Evolutionary conservation across 768 basidiomycete genomes (phyloP), one percentile per base, ranked within the genome.

Genomic region (Suillus subalutaceus): DNA sequence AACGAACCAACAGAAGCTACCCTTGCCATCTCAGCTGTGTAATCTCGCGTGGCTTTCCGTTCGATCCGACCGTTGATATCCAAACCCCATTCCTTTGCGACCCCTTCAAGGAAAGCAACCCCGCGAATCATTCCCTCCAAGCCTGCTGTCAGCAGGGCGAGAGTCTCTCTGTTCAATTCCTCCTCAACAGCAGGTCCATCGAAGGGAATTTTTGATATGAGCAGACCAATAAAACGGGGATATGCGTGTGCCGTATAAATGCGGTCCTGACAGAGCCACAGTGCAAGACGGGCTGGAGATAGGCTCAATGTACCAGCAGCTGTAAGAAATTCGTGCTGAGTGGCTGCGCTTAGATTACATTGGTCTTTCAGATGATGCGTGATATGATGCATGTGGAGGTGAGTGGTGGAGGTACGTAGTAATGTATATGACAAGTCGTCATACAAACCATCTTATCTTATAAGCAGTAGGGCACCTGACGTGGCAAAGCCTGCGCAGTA

Each of bases 211-310:
- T 82, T 81, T 8, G 86, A 71, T 67, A 93, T 88, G 57, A 92
- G 83, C 2, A 83, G 75, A 35, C 88, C 89, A 68, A 91, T 86
- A 79, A 90, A 90, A 62, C 84, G 85, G 16, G 91, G 90, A 73
- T 92, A 92, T 1, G 88, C 91, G 63, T 88, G 86, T 1, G 86
- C 85, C 40, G 90, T 90, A 73, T 92, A 93, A 64, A 90, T 84
- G 60, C 87, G 84, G 73, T 93, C 91, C 69, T 93, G 91, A 16
- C 85, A 82, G 65, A 92, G 84, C 85, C 88, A 92, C 58, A 88
- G 78, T 1, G 83, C 80, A 18, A 93, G 84, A 32, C 82, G 79
- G 1, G 76, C 66, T 15, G 80, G 65, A 8, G 81, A 76, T 23
- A 93, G 81, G 4, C 81, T 80, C 16, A 85, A 82, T 3, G 81